Percentiles rank a stretch among this genome's conserved stretches.
These are phyloP conservation scores for Hypholoma sublateritium DNA, from an alignment of 768 basidiomycete genomes.

Conservation along the genomic window DNA sequence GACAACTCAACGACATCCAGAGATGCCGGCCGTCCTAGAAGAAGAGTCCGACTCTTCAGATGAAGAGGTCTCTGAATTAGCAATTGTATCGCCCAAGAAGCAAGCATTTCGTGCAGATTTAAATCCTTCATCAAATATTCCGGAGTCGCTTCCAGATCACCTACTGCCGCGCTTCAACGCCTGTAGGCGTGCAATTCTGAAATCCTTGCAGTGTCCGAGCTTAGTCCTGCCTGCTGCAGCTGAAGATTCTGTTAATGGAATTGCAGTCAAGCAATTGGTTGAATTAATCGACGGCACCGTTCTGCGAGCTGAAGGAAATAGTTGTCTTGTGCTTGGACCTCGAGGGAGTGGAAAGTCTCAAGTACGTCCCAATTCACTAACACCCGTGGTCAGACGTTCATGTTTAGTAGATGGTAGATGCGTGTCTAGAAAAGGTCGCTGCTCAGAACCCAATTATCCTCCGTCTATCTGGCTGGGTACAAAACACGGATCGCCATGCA, in stretches of 20 bases:
- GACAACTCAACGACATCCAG: background rate
- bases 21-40: background rate
- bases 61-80: background rate
- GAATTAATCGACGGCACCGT: slow-evolving; percentile 74
- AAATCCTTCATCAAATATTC: background rate
- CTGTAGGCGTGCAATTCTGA: slow-evolving; percentile 60
- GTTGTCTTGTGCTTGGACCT: slow-evolving; percentile 85
- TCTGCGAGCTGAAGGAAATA: slow-evolving; percentile 86
- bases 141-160: background rate
- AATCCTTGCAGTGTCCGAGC: slow-evolving; percentile 35
- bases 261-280: slow-evolving; percentile 56
- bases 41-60: background rate
- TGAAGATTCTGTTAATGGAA: slow-evolving; percentile 34
- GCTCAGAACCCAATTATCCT: slow-evolving; percentile 63
- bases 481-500: slow-evolving; percentile 86
- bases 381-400: background rate
- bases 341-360: slow-evolving; percentile 84
- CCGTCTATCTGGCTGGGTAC: slow-evolving; percentile 82
- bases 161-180: slow-evolving; percentile 38
- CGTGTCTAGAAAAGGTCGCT: slow-evolving; percentile 47
- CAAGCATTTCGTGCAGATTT: background rate
- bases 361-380: slow-evolving; percentile 38
- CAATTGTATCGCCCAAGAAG: background rate
- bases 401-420: slow-evolving; percentile 54
- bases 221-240: background rate